A percentile compares a stretch with the other conserved stretches of the same genome.
phyloP scores from a whole-genome alignment of 371 early-diverging fungal genomes.

The Mortierella sp. region DNA sequence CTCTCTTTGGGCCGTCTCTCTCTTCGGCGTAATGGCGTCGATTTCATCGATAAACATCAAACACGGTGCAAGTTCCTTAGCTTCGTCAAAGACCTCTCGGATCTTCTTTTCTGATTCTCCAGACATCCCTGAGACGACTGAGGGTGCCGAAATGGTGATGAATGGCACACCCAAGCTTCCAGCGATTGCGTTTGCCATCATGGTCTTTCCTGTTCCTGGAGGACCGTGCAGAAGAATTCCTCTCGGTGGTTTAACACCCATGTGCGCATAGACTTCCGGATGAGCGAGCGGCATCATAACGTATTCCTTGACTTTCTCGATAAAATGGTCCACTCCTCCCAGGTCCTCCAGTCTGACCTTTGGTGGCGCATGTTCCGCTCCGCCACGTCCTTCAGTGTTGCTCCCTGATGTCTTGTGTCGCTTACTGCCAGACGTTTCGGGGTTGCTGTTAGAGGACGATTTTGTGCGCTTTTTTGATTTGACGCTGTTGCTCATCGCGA shows the following conservation, averaged over 20 bases:
- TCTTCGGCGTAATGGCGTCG: constrained; percentile 99
- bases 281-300: constrained; percentile 98
- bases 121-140: constrained; percentile 98
- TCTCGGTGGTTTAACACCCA: constrained; percentile 96
- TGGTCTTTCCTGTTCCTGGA: constrained; percentile 99
- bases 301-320: constrained; percentile 95
- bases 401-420: constrained; percentile 34
- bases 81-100: constrained; percentile 98
- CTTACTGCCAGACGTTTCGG: constrained; percentile 34
- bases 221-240: constrained; percentile 99
- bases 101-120: constrained; percentile 99
- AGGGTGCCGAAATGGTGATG: constrained; percentile 98
- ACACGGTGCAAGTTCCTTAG: constrained; percentile 92
- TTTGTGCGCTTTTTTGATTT: constrained; percentile 62
- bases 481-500: constrained; percentile 13
- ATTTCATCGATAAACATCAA: constrained; percentile 99
- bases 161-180: constrained; percentile 97
- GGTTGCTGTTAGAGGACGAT: constrained; percentile 9
- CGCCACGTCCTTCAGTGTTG: constrained; percentile 16
- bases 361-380: constrained; percentile 63
- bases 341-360: constrained; percentile 80
- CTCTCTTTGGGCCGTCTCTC: constrained; percentile 98
- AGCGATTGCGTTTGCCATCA: constrained; percentile 98
- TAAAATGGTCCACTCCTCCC: constrained; percentile 91
- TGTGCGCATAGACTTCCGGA: constrained; percentile 95